These are phyloP conservation scores for Mycena pura DNA, from an alignment of 768 basidiomycete genomes.

Conservation along the genomic window DNA sequence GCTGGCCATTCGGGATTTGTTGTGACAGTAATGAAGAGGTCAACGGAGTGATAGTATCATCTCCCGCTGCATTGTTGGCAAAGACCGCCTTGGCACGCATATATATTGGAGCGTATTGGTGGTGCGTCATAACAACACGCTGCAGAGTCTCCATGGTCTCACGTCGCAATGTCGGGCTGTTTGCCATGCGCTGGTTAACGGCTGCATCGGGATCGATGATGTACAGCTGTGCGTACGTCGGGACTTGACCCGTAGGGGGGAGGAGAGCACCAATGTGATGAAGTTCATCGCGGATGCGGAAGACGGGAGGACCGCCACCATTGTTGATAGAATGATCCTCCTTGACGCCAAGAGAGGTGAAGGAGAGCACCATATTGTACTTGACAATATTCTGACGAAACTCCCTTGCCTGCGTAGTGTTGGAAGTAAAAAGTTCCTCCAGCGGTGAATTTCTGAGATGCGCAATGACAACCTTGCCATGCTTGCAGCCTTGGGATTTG, in stretches of 20 bases:
- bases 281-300: slow-evolving; percentile 37
- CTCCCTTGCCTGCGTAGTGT: slow-evolving; percentile 7
- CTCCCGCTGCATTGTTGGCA: neutral
- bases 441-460: slow-evolving; percentile 14
- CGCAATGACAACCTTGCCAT: slow-evolving; percentile 32
- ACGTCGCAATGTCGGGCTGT: slow-evolving; percentile 20
- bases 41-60: slow-evolving; percentile 38
- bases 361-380: slow-evolving; percentile 45
- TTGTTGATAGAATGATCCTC: slow-evolving; percentile 30
- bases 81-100: slow-evolving; percentile 31
- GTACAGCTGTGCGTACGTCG: slow-evolving; percentile 49
- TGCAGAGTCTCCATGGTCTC: slow-evolving; percentile 27
- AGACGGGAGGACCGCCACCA: slow-evolving; percentile 37
- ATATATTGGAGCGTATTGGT: slow-evolving; percentile 29
- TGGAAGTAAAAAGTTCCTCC: slow-evolving; percentile 2
- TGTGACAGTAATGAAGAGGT: slow-evolving; percentile 61
- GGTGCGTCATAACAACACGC: neutral
- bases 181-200: slow-evolving; percentile 8
- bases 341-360: slow-evolving; percentile 40
- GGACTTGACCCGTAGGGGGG: slow-evolving; percentile 26
- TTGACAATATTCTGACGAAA: slow-evolving; percentile 42
- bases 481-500: slow-evolving; percentile 38
- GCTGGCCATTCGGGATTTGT: slow-evolving; percentile 59
- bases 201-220: slow-evolving; percentile 42
- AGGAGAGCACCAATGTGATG: slow-evolving; percentile 43